Conservation (phyloP, 169 alveolate genomes). For the Condylostoma magnum region DNA sequence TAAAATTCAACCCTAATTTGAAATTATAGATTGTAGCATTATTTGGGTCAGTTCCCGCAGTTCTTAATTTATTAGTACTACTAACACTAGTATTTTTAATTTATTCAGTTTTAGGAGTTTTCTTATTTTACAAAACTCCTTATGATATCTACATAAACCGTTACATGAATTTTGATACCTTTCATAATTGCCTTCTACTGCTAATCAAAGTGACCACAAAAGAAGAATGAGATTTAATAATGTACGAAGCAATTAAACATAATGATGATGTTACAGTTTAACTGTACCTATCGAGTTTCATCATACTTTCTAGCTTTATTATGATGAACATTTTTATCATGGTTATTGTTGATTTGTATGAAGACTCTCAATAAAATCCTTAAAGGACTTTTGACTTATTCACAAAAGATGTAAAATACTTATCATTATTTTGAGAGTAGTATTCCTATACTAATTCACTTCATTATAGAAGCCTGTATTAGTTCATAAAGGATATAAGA, state of each 20-base stretch:
- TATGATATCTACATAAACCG: constrained; percentile 46
- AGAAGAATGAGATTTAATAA: constrained; percentile 55
- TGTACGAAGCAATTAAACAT: constrained; percentile 23
- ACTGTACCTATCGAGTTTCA: constrained; percentile 37
- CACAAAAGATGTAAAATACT: constrained; percentile 51
- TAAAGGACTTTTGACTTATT: constrained; percentile 66
- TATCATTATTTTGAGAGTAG: constrained; percentile 30
- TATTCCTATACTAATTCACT: too few species aligned
- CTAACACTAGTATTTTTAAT: constrained; percentile 70
- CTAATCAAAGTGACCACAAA: constrained; percentile 59
- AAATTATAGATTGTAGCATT: background rate
- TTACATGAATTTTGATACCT: constrained; percentile 56
- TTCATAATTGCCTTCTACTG: constrained; percentile 51
- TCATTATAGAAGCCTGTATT: too few species aligned
- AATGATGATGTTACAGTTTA: background rate
- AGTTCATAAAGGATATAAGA: too few species aligned
- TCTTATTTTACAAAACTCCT: constrained; percentile 53
- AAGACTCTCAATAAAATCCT: constrained; percentile 63
- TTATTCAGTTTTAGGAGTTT: constrained; percentile 77
- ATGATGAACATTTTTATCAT: constrained; percentile 78
- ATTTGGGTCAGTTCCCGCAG: constrained; percentile 69
- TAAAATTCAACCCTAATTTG: constrained; percentile 70
- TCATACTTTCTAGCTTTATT: constrained; percentile 48
- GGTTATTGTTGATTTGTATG: constrained; percentile 79
- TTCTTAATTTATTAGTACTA: constrained; percentile 66